Conservation (phyloP, 306 rosid species). For the Clitoria ternatea region DNA sequence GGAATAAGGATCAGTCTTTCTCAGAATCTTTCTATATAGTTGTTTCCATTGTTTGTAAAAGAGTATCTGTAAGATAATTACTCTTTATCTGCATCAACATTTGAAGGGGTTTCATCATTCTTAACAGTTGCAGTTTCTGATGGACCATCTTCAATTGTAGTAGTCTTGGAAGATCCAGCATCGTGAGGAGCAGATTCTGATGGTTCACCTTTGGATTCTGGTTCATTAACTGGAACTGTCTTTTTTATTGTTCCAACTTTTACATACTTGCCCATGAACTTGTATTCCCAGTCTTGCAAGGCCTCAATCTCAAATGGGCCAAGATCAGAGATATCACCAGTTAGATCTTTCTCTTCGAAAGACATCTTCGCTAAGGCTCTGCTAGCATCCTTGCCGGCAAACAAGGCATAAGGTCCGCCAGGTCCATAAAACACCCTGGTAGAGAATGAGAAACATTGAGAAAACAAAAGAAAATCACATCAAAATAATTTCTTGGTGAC, state of each 20-base stretch:
- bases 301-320: constrained; percentile 69
- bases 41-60: constrained; percentile 7
- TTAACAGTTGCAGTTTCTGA: constrained; percentile 47
- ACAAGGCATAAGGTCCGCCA: constrained; percentile 84
- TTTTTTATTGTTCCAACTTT: constrained; percentile 70
- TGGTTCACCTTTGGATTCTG: constrained; percentile 41
- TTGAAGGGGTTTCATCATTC: constrained; percentile 45
- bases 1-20: constrained; percentile 19
- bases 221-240: constrained; percentile 40
- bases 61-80: background rate
- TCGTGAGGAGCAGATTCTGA: constrained; percentile 33
- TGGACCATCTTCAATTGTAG: constrained; percentile 44
- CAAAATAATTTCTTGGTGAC: background rate
- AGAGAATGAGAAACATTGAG: constrained; percentile 2
- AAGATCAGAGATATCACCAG: constrained; percentile 76
- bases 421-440: constrained; percentile 91
- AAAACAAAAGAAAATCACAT: background rate
- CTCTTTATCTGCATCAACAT: constrained; percentile 38
- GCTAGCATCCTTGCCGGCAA: constrained; percentile 93
- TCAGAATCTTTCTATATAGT: constrained; percentile 5
- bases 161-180: constrained; percentile 31
- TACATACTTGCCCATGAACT: constrained; percentile 80
- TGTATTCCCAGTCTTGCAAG: constrained; percentile 94
- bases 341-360: constrained; percentile 76
- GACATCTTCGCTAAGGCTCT: constrained; percentile 97